Evolutionary conservation across 352 stramenopile genomes (phyloP).

Genomic region (Phytopythium helicoides): DNA sequence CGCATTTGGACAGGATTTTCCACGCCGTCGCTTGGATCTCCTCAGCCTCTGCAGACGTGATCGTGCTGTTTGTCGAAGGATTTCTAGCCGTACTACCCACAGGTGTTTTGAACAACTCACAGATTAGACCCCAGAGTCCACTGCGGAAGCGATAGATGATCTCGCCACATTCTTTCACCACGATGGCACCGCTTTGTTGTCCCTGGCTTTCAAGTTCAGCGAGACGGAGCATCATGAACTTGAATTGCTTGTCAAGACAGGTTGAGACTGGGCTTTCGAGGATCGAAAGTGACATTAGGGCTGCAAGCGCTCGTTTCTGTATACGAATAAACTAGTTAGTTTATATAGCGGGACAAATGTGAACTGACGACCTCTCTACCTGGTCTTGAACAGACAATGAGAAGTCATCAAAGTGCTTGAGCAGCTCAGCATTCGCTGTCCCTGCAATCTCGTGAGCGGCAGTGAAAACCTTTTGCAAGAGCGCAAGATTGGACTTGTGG

Average conservation of each 20-base stretch:
- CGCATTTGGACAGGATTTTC: slow-evolving; percentile 45
- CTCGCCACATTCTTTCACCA: slow-evolving; percentile 56
- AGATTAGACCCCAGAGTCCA: slow-evolving; percentile 71
- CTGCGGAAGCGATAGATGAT: slow-evolving; percentile 65
- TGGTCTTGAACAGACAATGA: slow-evolving; percentile 60
- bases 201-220: slow-evolving; percentile 21
- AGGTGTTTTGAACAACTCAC: slow-evolving; percentile 66
- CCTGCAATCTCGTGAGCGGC: slow-evolving; percentile 61
- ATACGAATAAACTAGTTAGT: too few relatives aligned
- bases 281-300: slow-evolving; percentile 53
- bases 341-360: background rate
- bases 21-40: slow-evolving; percentile 61
- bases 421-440: slow-evolving; percentile 54
- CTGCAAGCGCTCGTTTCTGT: slow-evolving; percentile 59
- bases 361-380: slow-evolving; percentile 13
- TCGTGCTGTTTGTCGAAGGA: slow-evolving; percentile 17
- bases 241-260: slow-evolving; percentile 69
- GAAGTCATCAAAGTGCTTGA: slow-evolving; percentile 61
- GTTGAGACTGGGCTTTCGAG: slow-evolving; percentile 64
- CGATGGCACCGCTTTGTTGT: slow-evolving; percentile 11
- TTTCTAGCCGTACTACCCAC: slow-evolving; percentile 13
- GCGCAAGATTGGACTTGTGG: slow-evolving; percentile 53
- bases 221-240: slow-evolving; percentile 56
- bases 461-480: slow-evolving; percentile 51
- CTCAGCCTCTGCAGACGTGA: slow-evolving; percentile 69